A percentile compares a stretch with the other conserved stretches of the same genome.
Conservation (phyloP, 1,139 yeast species). For the Yamadazyma diospyri region DNA sequence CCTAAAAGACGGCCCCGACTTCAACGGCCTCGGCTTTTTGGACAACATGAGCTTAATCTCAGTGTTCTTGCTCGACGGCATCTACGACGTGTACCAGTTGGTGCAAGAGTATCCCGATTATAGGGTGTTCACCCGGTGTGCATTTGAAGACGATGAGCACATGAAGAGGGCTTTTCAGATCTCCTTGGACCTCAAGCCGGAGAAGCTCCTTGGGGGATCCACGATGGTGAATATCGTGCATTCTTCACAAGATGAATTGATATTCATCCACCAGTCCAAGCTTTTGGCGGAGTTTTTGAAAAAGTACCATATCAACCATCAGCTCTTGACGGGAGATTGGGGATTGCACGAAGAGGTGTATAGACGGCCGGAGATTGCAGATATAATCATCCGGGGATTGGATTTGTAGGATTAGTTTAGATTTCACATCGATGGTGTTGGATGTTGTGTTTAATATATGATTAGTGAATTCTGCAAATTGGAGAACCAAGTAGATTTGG, state of each 20-base stretch:
- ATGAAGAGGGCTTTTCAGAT: conserved; percentile 25
- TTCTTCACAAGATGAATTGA: conserved; percentile 33
- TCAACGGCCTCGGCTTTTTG: not conserved
- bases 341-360: conserved; percentile 37
- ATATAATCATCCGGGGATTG: not conserved
- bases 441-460: too few relatives aligned
- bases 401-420: too few relatives aligned
- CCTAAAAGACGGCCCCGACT: not conserved
- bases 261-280: conserved; percentile 24
- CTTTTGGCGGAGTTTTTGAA: conserved; percentile 17
- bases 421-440: too few relatives aligned
- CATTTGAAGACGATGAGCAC: conserved; percentile 22
- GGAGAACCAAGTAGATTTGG: too few relatives aligned
- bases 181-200: conserved; percentile 13
- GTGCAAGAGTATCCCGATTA: conserved; percentile 36
- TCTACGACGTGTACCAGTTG: conserved; percentile 29
- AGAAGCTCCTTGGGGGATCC: conserved; percentile 2
- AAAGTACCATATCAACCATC: conserved; percentile 5
- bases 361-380: conserved; percentile 19
- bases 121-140: conserved; percentile 28
- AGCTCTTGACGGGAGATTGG: conserved; percentile 19
- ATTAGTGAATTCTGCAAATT: too few relatives aligned
- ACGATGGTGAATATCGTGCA: conserved; percentile 21
- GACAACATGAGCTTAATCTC: conserved; percentile 10
- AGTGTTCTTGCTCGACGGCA: conserved; percentile 36